Conservation (phyloP, 805 yeast genomes). For the Tetrapisispora nanseiensis region DNA sequence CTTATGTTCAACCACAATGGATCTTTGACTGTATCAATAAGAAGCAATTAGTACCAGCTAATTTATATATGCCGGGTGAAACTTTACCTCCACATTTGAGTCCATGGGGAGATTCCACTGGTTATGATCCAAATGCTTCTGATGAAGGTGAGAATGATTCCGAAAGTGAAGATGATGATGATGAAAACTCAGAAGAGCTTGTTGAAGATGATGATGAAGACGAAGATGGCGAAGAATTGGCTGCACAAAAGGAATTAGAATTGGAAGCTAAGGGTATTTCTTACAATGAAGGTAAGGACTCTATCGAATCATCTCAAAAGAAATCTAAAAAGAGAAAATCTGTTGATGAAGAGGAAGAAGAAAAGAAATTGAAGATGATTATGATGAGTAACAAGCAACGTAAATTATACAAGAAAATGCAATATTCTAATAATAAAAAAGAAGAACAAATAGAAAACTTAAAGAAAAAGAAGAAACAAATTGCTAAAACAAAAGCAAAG, state of each 20-base stretch:
- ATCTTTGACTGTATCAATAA: slow-evolving; percentile 84
- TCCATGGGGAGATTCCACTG: slow-evolving; percentile 97
- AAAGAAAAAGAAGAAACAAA: slow-evolving; percentile 57
- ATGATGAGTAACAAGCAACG: slow-evolving; percentile 98
- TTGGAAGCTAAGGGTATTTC: slow-evolving; percentile 83
- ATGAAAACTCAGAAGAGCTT: slow-evolving; percentile 40
- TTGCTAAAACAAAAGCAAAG: slow-evolving; percentile 53
- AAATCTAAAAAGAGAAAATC: slow-evolving; percentile 31
- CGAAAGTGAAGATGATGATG: slow-evolving; percentile 42
- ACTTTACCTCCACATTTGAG: slow-evolving; percentile 91
- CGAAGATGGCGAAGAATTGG: slow-evolving; percentile 46
- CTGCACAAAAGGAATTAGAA: slow-evolving; percentile 74
- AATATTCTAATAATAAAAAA: slow-evolving; percentile 77
- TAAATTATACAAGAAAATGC: slow-evolving; percentile 90
- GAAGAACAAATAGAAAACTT: slow-evolving; percentile 63
- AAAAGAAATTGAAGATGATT: slow-evolving; percentile 83
- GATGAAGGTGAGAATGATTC: slow-evolving; percentile 33
- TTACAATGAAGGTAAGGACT: slow-evolving; percentile 48
- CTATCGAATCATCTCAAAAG: slow-evolving; percentile 31
- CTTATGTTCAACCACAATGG: slow-evolving; percentile 97
- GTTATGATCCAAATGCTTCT: slow-evolving; percentile 70
- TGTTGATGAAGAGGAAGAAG: slow-evolving; percentile 49
- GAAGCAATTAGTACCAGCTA: slow-evolving; percentile 62
- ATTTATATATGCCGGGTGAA: slow-evolving; percentile 87
- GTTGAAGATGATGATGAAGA: slow-evolving; percentile 38